phyloP scores from a whole-genome alignment of 345 rosid species.

The Hevea brasiliensis region DNA sequence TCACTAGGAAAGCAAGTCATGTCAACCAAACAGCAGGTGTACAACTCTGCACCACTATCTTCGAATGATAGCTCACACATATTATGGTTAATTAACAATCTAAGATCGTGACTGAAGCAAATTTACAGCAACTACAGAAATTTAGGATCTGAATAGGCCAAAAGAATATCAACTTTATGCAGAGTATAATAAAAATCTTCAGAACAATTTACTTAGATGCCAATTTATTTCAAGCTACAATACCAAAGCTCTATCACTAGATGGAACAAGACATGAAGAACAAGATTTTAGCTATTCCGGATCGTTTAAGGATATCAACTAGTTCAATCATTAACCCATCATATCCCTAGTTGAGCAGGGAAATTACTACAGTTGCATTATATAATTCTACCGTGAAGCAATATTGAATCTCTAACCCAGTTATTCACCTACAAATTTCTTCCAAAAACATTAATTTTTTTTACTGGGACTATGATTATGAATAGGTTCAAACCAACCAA shows the following conservation, averaged over 20 bases:
- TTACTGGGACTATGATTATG: background rate
- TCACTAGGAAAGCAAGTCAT: background rate
- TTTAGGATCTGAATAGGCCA: background rate
- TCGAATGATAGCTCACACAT: background rate
- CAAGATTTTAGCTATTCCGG: background rate
- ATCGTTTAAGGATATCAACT: background rate
- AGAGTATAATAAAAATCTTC: background rate
- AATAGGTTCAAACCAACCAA: background rate
- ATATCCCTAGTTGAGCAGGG: background rate
- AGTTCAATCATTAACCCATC: background rate
- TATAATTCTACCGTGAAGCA: background rate
- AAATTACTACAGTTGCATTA: background rate
- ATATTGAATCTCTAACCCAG: background rate
- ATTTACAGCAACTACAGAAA: background rate
- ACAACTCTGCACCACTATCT: background rate
- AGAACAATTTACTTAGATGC: background rate
- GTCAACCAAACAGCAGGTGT: background rate
- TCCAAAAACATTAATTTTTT: background rate
- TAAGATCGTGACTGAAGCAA: background rate
- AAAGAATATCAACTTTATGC: background rate
- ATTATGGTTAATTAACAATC: background rate
- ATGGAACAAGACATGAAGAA: background rate
- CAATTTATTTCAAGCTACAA: background rate
- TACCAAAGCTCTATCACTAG: background rate
- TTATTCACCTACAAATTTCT: background rate